Evolutionary conservation across 345 rosid genomes (phyloP).

Genomic region (Salix caprea): DNA sequence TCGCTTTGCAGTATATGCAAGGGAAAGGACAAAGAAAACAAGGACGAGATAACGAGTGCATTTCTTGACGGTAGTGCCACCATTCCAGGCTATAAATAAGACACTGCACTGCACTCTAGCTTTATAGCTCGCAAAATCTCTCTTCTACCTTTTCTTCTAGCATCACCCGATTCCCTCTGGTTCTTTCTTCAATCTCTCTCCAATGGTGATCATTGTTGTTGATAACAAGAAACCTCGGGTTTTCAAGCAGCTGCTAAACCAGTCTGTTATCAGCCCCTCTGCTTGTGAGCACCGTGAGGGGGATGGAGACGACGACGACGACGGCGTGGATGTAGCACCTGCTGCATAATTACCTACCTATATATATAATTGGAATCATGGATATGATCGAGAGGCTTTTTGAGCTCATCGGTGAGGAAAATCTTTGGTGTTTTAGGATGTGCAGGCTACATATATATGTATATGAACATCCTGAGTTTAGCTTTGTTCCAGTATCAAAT

Average conservation of each 20-base stretch:
- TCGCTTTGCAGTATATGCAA: background rate
- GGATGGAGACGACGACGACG: background rate
- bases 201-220: background rate
- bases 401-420: background rate
- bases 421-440: background rate
- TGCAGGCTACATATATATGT: background rate
- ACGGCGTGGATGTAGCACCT: background rate
- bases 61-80: background rate
- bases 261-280: background rate
- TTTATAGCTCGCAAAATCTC: background rate
- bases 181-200: background rate
- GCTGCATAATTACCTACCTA: background rate
- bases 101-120: background rate
- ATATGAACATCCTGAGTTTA: background rate
- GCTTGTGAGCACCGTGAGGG: background rate
- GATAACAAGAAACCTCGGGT: background rate
- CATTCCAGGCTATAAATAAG: background rate
- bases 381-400: background rate
- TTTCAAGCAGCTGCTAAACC: background rate
- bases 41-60: background rate
- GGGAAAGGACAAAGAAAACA: background rate
- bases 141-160: background rate
- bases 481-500: background rate
- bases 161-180: background rate
- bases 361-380: background rate